Evolutionary conservation across 306 rosid species (phyloP).

Genomic region (Cyclanthera cordifolia): DNA sequence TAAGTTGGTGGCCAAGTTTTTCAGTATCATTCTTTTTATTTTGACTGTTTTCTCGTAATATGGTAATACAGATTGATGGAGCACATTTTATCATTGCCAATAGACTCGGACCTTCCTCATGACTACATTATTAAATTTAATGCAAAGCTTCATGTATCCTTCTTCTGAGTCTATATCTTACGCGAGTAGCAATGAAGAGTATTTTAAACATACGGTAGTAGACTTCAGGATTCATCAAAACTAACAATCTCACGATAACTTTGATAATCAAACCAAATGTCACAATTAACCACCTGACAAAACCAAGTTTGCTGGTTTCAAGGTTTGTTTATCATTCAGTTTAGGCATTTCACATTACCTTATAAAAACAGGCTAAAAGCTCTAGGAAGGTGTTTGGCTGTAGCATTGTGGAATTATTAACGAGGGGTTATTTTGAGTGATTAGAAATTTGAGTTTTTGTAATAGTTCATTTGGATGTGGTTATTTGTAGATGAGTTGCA

Average conservation of each 20-base stretch:
- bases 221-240: background rate
- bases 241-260: background rate
- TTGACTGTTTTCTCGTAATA: constrained; percentile 15
- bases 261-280: background rate
- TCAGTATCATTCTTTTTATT: constrained; percentile 1
- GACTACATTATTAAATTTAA: constrained; percentile 62
- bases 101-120: constrained; percentile 48
- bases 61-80: constrained; percentile 50
- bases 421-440: too few relatives aligned
- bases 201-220: background rate
- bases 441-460: too few relatives aligned
- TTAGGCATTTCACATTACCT: background rate
- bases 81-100: constrained; percentile 56
- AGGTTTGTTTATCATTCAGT: background rate
- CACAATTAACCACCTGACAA: background rate
- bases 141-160: constrained; percentile 66
- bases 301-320: background rate
- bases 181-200: background rate
- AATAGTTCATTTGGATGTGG: too few relatives aligned
- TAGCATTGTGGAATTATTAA: too few relatives aligned
- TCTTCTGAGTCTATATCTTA: constrained; percentile 17
- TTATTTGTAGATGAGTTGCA: too few relatives aligned
- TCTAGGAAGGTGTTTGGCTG: too few relatives aligned
- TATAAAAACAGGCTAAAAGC: background rate
- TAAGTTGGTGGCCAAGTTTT: constrained; percentile 1